Base-by-base conservation (phyloP, 208 protist genomes). In the Wallacemonas sp. region DNA sequence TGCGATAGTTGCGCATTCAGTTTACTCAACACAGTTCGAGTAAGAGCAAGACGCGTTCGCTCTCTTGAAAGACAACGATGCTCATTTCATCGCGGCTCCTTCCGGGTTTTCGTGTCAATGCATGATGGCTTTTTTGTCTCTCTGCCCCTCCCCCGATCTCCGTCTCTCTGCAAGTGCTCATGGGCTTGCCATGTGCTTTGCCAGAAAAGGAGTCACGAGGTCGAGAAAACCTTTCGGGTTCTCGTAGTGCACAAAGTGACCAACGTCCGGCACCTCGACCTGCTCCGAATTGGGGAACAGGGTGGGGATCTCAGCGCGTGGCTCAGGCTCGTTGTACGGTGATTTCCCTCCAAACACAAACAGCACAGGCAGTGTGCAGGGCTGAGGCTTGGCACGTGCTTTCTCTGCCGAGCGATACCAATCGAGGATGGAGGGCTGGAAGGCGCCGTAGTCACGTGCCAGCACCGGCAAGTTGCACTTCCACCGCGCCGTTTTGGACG, bases 171-270 rank as follows among this genome's bases (percentile, higher is more conserved):
- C 14, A 14, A 41, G 9, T 17, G 6, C 36, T 41, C 12, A 49
- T 4, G 30, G 8, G 5, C 44, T 30, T 24, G 59, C 17, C 51
- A 88, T 36, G 54, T 86, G 56, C 46, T 69, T 34, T 1, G 34
- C 56, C 15, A 96, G 75, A 64, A 96, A 96, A 2, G 90, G 86
- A 15, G 70, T 78, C 28, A 89, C 79, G 2, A 61, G 69, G 2
- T 88, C 74, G 12, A 87, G 39, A 62, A 96, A 96, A 17, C 79
- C 90, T 1, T 67, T 70, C 30, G 79, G 75, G 49, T 90, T 91
- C 59, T 96, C 90, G 59, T 92, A 91, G 56, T 96, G 90, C 39
- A 93, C 82, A 82, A 92, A 96, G 68, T 96, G 90, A 0, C 84
- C 86, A 1, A 86, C 79, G 21, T 79, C 87, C 8, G 42, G 42